phyloP scores from a whole-genome alignment of 176 grass and related monocot genomes.

The Miscanthus lutarioriparius region DNA sequence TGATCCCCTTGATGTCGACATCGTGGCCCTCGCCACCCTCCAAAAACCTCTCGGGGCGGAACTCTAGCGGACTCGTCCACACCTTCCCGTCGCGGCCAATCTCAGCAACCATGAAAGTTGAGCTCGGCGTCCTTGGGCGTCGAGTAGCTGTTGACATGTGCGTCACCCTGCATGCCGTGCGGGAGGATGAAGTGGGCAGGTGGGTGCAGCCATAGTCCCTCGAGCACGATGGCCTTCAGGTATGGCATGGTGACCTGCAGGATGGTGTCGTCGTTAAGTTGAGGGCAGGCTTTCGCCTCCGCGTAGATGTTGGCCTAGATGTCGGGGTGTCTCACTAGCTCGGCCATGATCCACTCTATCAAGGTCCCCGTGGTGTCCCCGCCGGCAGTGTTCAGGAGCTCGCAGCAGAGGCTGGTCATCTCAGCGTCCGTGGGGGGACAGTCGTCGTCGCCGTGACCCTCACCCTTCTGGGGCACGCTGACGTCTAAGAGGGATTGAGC shows the following conservation, averaged over 20 bases:
- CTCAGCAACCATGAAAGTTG: constrained; percentile 46
- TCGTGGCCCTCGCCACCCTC: constrained; percentile 42
- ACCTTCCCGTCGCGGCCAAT: constrained; percentile 39
- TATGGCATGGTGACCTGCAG: constrained; percentile 33
- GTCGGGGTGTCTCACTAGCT: constrained; percentile 44
- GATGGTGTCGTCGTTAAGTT: not conserved
- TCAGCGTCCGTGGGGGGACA: constrained; percentile 40
- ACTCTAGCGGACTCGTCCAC: constrained; percentile 56
- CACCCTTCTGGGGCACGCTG: constrained; percentile 15
- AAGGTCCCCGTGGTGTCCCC: constrained; percentile 47
- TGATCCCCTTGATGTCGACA: not conserved
- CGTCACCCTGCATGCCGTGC: constrained; percentile 38
- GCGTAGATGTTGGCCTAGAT: constrained; percentile 52
- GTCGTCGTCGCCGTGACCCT: not conserved
- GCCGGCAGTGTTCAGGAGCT: constrained; percentile 52
- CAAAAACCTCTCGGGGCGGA: constrained; percentile 65
- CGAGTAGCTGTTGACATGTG: constrained; percentile 28
- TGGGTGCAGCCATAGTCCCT: constrained; percentile 56
- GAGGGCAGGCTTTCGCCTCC: constrained; percentile 4
- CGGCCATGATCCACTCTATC: constrained; percentile 80
- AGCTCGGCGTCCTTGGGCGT: constrained; percentile 53
- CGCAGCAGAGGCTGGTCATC: constrained; percentile 51
- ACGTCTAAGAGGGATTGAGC: constrained; percentile 43
- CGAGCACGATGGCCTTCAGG: constrained; percentile 55
- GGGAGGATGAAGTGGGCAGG: constrained; percentile 53